Base-by-base conservation (phyloP, 805 yeast species). In the Kuraishia borneana region DNA sequence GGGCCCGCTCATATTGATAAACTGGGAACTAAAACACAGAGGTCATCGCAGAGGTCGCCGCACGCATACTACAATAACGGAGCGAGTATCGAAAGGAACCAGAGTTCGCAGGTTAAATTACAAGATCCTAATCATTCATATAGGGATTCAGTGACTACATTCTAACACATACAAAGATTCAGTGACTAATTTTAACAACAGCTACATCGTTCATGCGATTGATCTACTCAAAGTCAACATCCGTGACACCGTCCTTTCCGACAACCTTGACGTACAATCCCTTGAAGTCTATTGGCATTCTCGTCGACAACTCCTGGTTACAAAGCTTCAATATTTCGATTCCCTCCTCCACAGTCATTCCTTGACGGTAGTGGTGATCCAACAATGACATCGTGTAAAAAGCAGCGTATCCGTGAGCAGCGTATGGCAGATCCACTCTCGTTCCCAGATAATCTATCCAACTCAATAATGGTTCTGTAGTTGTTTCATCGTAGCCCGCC, bases 371-470 rank as follows among this genome's bases (percentile, higher is more conserved):
- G 59, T 87, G 95, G 46, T 80, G 87, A 62, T 92, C 98, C 44
- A 92, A 67, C 42, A 89, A 63, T 2, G 97, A 83, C 56, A 85
- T 70, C 21, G 95, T 77, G 56, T 92, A 92, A 59, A 89, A 92
- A 2, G 94, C 95, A n/a, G 97, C 95, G 52, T 92, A 92, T 9
- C 98, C 98, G 55, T 92, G 98, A 2, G 97, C 97, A 13, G 94
- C 95, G 53, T 92, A 92, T 12, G 98, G 97, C 39, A 92, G 66
- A 40, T 79, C 84, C 12, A 79, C 94, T 44, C 79, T 75, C 2
- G 98, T 83, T 6, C 98, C 98, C 43, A 92, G 63, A 56, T 92
- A 92, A 54, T 92, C 98, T 44, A 92, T 82, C 79, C 89, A 85
- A 50, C 82, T 78, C 48, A 92, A 67, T 34, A 71, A 63, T 26